These are phyloP conservation scores for Scheffersomyces cryptocercus DNA, from an alignment of 1,139 yeast genomes.

Conservation along the genomic window DNA sequence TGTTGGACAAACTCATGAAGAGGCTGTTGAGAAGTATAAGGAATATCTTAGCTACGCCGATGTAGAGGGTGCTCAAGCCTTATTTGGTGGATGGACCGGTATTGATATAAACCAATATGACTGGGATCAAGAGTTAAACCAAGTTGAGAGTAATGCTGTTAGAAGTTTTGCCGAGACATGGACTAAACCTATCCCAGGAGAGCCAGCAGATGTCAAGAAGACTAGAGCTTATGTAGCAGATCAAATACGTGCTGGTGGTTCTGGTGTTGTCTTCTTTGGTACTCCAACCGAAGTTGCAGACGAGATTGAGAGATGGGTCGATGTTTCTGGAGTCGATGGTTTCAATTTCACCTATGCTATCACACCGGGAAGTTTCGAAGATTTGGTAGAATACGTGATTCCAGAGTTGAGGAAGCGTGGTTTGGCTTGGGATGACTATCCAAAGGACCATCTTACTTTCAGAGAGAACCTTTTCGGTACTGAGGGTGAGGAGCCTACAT, in stretches of 20 bases:
- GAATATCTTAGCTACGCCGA: constrained; percentile 35
- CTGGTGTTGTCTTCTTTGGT: constrained; percentile 29
- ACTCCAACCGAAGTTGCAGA: constrained; percentile 27
- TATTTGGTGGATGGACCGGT: constrained; percentile 40
- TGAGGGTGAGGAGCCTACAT: constrained; percentile 6
- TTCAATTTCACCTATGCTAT: constrained; percentile 31
- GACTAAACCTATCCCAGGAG: constrained; percentile 32
- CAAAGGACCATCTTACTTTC: constrained; percentile 19
- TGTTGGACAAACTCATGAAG: constrained; percentile 37
- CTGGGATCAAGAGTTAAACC: constrained; percentile 28
- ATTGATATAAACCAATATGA: constrained; percentile 32
- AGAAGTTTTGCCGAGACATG: constrained; percentile 30
- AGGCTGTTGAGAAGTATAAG: constrained; percentile 30
- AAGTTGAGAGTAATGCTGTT: constrained; percentile 30
- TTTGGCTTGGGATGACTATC: constrained; percentile 30
- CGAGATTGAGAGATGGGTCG: constrained; percentile 32
- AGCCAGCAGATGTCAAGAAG: constrained; percentile 22
- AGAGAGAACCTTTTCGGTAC: constrained; percentile 24
- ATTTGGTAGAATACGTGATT: constrained; percentile 26
- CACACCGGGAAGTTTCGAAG: constrained; percentile 28
- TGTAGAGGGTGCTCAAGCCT: constrained; percentile 40
- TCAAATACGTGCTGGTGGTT: constrained; percentile 31
- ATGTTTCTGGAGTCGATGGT: constrained; percentile 29
- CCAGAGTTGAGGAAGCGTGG: constrained; percentile 29
- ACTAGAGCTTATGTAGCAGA: constrained; percentile 28